Evolutionary conservation across 495 filamentous ascomycete genomes (phyloP), one percentile per base, ranked within the genome.

Genomic region (Tricharina praecox): DNA sequence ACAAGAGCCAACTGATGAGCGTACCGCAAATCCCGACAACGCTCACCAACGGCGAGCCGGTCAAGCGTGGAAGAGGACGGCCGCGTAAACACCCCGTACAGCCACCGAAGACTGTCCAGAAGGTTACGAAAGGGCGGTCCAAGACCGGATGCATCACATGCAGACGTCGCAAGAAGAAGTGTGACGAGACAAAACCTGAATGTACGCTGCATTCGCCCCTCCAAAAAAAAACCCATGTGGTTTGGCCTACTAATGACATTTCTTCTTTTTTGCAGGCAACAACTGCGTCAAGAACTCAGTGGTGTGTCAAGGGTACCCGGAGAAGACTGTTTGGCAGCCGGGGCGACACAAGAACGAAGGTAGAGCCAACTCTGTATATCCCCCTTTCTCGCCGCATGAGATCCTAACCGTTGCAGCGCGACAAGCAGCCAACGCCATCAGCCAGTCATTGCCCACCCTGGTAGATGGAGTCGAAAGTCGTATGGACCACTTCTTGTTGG

Each of bases 131-230:
- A 56, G 82, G 81, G n/a, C 72, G 86, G 16, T 92, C 85, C 49
- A 94, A 94, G 68, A 93, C 86, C 2, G 86, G 86, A 0, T 94
- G 86, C 64, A 79, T 90, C 48, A 94, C 86, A 40, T 95, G 86
- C 68, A 74, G 86, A 47, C 79, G 81, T 57, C 71, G 86, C 24
- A 93, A 93, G 69, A 95, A 93, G 79, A 95, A 95, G 67, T 95
- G 86, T 65, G 86, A 93, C 60, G 86, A 95, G 68, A 77, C 78
- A n/a, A 92, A 87, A 57, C 86, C 86, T 46, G 68, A 74, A 56
- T 93, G 83, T 75, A 70, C 73, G 76, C 66, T 60, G 49, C 47
- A 55, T 47, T 44, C 26, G 39, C 28, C 23, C 43, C 45, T 11
- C 34, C 30, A 32, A 43, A n/a, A n/a, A n/a, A n/a, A n/a, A n/a